phyloP scores from a whole-genome alignment of 352 stramenopile species.

The Globisporangium parvum region DNA sequence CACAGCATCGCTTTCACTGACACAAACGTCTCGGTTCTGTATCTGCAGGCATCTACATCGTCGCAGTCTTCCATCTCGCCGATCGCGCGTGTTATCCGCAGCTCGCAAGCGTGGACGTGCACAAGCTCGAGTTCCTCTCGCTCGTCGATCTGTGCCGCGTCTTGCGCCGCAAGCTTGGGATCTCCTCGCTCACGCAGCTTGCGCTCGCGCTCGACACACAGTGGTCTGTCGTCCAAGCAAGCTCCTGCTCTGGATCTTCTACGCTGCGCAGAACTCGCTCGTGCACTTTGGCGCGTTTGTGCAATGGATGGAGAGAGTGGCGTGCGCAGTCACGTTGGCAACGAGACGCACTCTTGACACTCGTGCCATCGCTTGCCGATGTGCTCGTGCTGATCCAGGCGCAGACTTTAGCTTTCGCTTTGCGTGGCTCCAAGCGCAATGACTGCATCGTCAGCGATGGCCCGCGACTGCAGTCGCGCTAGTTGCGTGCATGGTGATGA shows the following conservation, averaged over 20 bases:
- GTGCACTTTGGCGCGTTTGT: slow-evolving; percentile 22
- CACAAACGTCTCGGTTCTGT: background rate
- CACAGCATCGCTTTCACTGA: background rate
- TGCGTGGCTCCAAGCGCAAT: too few species aligned
- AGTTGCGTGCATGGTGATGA: too few species aligned
- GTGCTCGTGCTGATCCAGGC: too few species aligned
- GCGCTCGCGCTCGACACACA: slow-evolving; percentile 34
- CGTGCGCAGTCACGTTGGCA: too few species aligned
- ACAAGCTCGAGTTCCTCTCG: slow-evolving; percentile 7
- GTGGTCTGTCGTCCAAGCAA: slow-evolving; percentile 32
- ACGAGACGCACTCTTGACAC: background rate
- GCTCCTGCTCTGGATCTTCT: slow-evolving; percentile 39
- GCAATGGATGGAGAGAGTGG: too few species aligned
- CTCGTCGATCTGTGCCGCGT: slow-evolving; percentile 15
- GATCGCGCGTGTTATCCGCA: slow-evolving; percentile 31
- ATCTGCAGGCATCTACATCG: slow-evolving; percentile 20
- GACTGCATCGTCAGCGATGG: too few species aligned
- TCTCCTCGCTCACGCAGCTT: slow-evolving; percentile 25
- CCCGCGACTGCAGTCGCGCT: too few species aligned
- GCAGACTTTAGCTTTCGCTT: too few species aligned
- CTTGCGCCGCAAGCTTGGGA: slow-evolving; percentile 15
- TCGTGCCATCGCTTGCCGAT: too few species aligned
- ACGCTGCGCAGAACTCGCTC: slow-evolving; percentile 28
- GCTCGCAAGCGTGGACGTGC: slow-evolving; percentile 10
- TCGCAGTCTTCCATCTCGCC: slow-evolving; percentile 24